Percentiles rank a stretch among this genome's conserved stretches.
Conservation (phyloP, 2,329 filamentous ascomycete genomes). For the Colletotrichum tamarilloi region DNA sequence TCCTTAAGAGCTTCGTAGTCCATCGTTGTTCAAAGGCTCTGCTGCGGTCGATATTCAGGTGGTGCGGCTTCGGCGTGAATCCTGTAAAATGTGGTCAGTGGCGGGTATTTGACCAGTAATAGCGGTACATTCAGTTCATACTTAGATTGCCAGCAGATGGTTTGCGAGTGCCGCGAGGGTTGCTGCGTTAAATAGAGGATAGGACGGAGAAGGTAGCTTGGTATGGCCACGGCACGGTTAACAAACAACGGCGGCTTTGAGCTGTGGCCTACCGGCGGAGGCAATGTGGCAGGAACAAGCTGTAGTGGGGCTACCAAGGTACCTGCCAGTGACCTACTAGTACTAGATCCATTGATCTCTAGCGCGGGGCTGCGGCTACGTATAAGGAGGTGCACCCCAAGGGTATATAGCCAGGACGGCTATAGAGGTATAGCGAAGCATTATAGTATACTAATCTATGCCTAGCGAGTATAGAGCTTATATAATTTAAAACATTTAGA, state of each 20-base stretch:
- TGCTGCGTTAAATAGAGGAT: background rate
- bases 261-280: background rate
- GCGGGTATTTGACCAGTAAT: too few species aligned
- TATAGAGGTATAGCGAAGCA: too few species aligned
- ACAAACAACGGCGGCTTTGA: background rate
- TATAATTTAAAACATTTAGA: background rate
- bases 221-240: background rate
- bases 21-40: slow-evolving; percentile 61
- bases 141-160: background rate
- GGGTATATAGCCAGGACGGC: too few species aligned
- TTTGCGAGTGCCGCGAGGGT: background rate
- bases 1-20: slow-evolving; percentile 95
- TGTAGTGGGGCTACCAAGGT: background rate
- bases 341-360: too few species aligned
- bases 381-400: too few species aligned
- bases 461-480: background rate
- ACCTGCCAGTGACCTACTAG: background rate
- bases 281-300: background rate
- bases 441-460: background rate
- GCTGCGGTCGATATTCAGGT: background rate
- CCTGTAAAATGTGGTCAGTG: background rate
- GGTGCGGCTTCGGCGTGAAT: background rate
- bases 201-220: background rate
- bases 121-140: background rate
- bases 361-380: too few species aligned